Conservation (phyloP, 2,329 filamentous ascomycete species). For the Aureobasidium sp. region DNA sequence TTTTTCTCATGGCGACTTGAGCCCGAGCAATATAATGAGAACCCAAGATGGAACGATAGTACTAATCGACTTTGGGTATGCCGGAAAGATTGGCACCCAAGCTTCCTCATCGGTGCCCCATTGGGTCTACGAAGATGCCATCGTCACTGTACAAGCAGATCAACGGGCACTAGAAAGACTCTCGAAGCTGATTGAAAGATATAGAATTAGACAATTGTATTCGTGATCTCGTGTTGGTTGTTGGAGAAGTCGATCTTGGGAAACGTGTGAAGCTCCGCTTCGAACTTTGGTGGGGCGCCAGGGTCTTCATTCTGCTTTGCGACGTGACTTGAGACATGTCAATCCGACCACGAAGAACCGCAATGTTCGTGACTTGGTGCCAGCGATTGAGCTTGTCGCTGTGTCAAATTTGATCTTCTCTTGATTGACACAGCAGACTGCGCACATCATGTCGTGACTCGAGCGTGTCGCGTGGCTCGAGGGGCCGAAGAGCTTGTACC, state of each 20-base stretch:
- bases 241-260: background rate
- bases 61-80: background rate
- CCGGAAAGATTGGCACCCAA: background rate
- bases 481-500: background rate
- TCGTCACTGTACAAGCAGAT: no score
- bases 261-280: conserved; percentile 4
- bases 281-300: background rate
- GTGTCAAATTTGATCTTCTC: background rate
- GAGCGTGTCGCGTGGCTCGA: background rate
- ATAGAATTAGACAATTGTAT: no score
- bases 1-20: background rate
- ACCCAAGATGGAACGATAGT: background rate
- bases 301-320: background rate
- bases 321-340: background rate
- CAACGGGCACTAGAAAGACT: no score
- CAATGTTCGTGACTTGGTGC: background rate
- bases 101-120: no score
- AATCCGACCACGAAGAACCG: background rate
- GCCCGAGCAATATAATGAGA: background rate
- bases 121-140: no score
- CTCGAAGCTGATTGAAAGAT: no score
- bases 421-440: background rate
- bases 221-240: no score
- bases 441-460: background rate
- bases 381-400: background rate